phyloP scores from a whole-genome alignment of 1,284 basidiomycete genomes.

The Ceratobasidium sp. region DNA sequence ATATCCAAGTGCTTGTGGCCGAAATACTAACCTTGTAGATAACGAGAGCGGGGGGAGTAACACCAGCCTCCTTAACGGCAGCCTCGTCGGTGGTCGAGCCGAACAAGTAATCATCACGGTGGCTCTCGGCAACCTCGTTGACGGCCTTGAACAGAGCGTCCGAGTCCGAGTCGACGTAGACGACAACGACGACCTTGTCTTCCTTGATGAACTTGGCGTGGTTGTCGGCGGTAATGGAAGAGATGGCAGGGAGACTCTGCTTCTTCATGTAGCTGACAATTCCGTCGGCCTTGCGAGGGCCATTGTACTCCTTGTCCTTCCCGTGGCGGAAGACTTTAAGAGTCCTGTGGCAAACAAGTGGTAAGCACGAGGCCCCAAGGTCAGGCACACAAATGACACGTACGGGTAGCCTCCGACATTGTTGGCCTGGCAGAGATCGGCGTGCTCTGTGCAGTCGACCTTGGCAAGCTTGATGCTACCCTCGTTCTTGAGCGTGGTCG shows the following conservation, averaged over 20 bases:
- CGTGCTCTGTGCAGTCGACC: constrained; percentile 92
- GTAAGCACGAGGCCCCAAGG: constrained; percentile 23
- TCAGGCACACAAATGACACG: constrained; percentile 54
- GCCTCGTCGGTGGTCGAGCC: constrained; percentile 82
- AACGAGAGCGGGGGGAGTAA: constrained; percentile 84
- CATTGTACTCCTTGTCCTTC: constrained; percentile 79
- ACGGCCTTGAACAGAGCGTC: constrained; percentile 78
- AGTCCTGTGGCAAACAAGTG: constrained; percentile 54
- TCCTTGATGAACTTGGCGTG: constrained; percentile 87
- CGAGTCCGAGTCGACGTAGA: constrained; percentile 78
- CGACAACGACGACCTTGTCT: constrained; percentile 92
- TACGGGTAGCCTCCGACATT: constrained; percentile 94
- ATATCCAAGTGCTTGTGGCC: background rate
- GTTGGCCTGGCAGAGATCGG: constrained; percentile 85
- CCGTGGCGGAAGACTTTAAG: constrained; percentile 86
- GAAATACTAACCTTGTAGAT: constrained; percentile 74
- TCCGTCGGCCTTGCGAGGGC: constrained; percentile 94
- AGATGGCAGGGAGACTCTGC: constrained; percentile 97
- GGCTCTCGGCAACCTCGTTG: constrained; percentile 80
- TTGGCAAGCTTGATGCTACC: constrained; percentile 93
- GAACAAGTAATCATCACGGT: constrained; percentile 94
- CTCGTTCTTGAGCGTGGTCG: constrained; percentile 85
- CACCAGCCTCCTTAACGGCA: constrained; percentile 74
- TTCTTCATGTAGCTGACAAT: constrained; percentile 99
- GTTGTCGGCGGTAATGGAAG: constrained; percentile 78